phyloP scores from a whole-genome alignment of 2,329 filamentous ascomycete genomes.

The Cadophora gregata region DNA sequence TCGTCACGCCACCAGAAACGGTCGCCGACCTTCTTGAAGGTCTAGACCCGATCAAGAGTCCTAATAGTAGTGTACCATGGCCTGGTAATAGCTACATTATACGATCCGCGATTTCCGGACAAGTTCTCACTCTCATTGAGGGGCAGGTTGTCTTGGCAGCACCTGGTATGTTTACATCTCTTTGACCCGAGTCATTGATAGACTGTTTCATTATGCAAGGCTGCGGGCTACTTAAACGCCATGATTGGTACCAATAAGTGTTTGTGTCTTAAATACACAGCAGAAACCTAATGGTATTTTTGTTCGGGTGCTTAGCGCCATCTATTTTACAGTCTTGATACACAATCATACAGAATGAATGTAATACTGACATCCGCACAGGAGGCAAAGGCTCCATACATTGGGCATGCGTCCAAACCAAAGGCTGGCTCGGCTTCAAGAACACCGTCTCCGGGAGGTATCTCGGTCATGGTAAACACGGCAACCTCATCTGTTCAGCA shows the following conservation, averaged over 20 bases:
- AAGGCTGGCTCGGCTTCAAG: conserved; percentile 37
- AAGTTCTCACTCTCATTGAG: conserved; percentile 31
- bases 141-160: conserved; percentile 28
- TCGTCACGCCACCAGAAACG: conserved; percentile 29
- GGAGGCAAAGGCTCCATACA: conserved; percentile 32
- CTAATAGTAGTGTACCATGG: conserved; percentile 30
- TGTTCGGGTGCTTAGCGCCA: too few relatives aligned
- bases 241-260: too few relatives aligned
- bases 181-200: too few relatives aligned
- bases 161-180: conserved; percentile 23
- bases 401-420: conserved; percentile 35
- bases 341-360: too few relatives aligned
- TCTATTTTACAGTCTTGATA: too few relatives aligned
- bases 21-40: conserved; percentile 19
- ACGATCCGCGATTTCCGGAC: conserved; percentile 30
- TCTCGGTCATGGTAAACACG: conserved; percentile 30
- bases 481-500: conserved; percentile 28
- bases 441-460: conserved; percentile 28
- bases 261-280: too few relatives aligned
- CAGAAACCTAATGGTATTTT: too few relatives aligned
- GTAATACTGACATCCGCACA: not conserved
- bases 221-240: too few relatives aligned
- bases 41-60: not conserved
- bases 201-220: too few relatives aligned
- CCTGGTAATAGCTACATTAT: conserved; percentile 35